A percentile compares a stretch with the other conserved stretches of the same genome.
phyloP scores from a whole-genome alignment of 306 rosid genomes.

The Trichosanthes truncata region DNA sequence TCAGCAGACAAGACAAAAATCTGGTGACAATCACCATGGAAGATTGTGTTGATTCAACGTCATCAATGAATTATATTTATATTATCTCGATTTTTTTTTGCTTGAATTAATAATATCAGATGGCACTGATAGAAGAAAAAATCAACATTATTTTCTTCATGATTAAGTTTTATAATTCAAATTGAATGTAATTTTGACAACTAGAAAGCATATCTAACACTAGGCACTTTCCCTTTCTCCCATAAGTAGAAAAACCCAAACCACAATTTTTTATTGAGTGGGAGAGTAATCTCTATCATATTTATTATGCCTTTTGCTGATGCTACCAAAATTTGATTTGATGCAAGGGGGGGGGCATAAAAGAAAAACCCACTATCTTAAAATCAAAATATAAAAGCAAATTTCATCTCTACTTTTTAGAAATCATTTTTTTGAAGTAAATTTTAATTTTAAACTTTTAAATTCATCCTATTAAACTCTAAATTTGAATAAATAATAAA shows the following conservation, averaged over 20 bases:
- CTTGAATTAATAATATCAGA: background rate
- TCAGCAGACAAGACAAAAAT: background rate
- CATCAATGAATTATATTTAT: background rate
- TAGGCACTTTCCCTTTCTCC: background rate
- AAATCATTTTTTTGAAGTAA: background rate
- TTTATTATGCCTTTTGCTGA: background rate
- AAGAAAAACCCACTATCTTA: background rate
- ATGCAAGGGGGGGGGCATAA: background rate
- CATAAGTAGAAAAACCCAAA: background rate
- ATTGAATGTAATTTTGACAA: background rate
- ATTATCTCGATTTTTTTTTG: background rate
- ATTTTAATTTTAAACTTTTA: too few relatives aligned
- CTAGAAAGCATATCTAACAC: background rate
- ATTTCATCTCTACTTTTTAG: background rate
- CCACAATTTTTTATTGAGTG: background rate
- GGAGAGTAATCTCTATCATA: background rate
- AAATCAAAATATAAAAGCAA: background rate
- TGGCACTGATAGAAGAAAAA: background rate
- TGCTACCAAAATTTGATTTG: background rate
- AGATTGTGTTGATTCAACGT: background rate
- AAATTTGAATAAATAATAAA: too few relatives aligned
- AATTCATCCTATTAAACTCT: background rate
- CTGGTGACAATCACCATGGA: background rate
- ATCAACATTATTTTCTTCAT: background rate
- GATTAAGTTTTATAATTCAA: background rate